Conservation (phyloP, 352 stramenopile genomes). For the Pythium apleroticum region DNA sequence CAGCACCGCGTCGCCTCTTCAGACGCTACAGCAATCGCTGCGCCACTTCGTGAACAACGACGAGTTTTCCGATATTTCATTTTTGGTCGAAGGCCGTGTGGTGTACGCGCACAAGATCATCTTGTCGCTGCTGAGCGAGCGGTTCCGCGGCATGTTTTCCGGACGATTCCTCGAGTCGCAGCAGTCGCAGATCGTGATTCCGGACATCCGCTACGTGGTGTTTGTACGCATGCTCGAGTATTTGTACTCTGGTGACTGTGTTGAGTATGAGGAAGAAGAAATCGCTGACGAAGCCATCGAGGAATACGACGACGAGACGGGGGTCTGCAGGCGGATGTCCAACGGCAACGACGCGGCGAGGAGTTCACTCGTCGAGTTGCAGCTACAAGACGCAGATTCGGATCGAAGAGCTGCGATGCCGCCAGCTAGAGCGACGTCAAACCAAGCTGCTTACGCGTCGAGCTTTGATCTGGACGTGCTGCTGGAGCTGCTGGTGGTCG, state of each 20-base stretch:
- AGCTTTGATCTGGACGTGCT: slow-evolving; percentile 64
- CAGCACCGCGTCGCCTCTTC: slow-evolving; percentile 54
- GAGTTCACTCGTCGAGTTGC: background rate
- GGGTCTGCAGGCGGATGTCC: slow-evolving; percentile 17
- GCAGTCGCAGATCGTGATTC: slow-evolving; percentile 85
- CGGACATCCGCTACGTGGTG: slow-evolving; percentile 86
- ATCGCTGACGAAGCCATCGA: background rate
- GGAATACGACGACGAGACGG: slow-evolving; percentile 8
- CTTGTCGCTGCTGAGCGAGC: slow-evolving; percentile 90
- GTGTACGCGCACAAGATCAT: slow-evolving; percentile 95
- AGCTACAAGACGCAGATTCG: slow-evolving; percentile 7
- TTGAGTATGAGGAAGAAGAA: slow-evolving; percentile 26
- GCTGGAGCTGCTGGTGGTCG: slow-evolving; percentile 90
- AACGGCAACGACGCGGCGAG: slow-evolving; percentile 24
- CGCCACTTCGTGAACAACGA: slow-evolving; percentile 90
- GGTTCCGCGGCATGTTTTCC: slow-evolving; percentile 95
- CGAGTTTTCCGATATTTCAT: slow-evolving; percentile 95
- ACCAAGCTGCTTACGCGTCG: slow-evolving; percentile 1
- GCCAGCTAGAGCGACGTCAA: background rate
- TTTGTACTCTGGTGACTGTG: slow-evolving; percentile 88
- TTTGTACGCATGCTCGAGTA: slow-evolving; percentile 95
- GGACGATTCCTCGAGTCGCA: slow-evolving; percentile 89
- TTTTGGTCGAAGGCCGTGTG: slow-evolving; percentile 92
- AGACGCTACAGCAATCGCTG: slow-evolving; percentile 73
- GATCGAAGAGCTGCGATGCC: background rate